Conservation (phyloP, 129 eudicot genomes). For the Helichrysum umbraculigerum region DNA sequence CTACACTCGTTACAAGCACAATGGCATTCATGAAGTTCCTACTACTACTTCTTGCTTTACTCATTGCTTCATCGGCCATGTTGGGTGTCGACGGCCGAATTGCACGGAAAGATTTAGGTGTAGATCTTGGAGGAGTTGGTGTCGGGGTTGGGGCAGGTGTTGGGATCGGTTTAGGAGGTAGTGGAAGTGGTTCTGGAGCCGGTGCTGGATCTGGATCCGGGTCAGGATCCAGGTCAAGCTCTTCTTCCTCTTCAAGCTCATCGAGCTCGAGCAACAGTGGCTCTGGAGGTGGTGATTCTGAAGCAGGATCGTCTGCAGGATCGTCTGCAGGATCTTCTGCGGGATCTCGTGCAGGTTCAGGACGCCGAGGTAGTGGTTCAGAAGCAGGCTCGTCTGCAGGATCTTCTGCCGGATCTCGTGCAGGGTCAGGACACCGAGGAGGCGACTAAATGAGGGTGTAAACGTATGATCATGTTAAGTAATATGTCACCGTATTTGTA, state of each 20-base stretch:
- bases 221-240: slow-evolving; percentile 47
- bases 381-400: slow-evolving; percentile 60
- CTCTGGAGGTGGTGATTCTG: slow-evolving; percentile 54
- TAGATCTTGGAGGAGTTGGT: slow-evolving; percentile 54
- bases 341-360: slow-evolving; percentile 49
- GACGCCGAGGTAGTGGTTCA: slow-evolving; percentile 44
- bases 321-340: slow-evolving; percentile 47
- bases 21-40: slow-evolving; percentile 34
- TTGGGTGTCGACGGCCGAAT: slow-evolving; percentile 38
- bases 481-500: slow-evolving; percentile 26
- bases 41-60: slow-evolving; percentile 23
- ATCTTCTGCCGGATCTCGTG: slow-evolving; percentile 45
- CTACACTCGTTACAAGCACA: slow-evolving; percentile 11
- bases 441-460: slow-evolving; percentile 19
- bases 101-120: slow-evolving; percentile 61
- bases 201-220: slow-evolving; percentile 64
- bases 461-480: background rate
- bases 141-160: slow-evolving; percentile 57
- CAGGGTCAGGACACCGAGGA: slow-evolving; percentile 43
- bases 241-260: slow-evolving; percentile 46
- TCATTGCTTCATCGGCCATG: slow-evolving; percentile 37
- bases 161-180: slow-evolving; percentile 63
- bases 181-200: slow-evolving; percentile 54
- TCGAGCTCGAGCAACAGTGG: slow-evolving; percentile 43
- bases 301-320: slow-evolving; percentile 56